phyloP scores from a whole-genome alignment of 2,329 filamentous ascomycete species.

The Microdochium nivale region DNA sequence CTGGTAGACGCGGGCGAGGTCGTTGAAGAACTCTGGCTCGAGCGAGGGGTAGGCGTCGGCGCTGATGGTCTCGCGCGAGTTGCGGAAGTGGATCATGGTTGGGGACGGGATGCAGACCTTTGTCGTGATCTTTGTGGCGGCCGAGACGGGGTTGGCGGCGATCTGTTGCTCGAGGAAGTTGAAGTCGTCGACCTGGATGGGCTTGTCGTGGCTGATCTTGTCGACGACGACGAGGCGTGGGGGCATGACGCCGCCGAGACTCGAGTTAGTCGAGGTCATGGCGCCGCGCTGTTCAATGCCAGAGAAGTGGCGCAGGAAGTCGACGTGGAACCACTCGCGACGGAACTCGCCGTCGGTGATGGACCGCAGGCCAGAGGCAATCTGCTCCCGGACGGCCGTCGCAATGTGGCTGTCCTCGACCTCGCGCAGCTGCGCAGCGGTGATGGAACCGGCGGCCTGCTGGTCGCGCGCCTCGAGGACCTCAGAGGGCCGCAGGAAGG shows the following conservation, averaged over 20 bases:
- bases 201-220: slow-evolving; percentile 41
- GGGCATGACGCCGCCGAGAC: slow-evolving; percentile 41
- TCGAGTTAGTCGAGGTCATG: slow-evolving; percentile 30
- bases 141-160: slow-evolving; percentile 13
- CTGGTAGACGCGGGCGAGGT: slow-evolving; percentile 19
- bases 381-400: slow-evolving; percentile 37
- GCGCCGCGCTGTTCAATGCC: slow-evolving; percentile 43
- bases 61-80: slow-evolving; percentile 42
- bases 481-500: slow-evolving; percentile 40
- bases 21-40: slow-evolving; percentile 18
- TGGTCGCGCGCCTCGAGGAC: slow-evolving; percentile 40
- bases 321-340: slow-evolving; percentile 48
- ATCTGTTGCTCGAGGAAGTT: slow-evolving; percentile 41
- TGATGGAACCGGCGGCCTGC: slow-evolving; percentile 31
- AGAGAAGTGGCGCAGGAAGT: slow-evolving; percentile 45
- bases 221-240: slow-evolving; percentile 44
- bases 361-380: slow-evolving; percentile 36
- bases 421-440: slow-evolving; percentile 33
- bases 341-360: slow-evolving; percentile 50
- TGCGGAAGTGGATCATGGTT: slow-evolving; percentile 54
- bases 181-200: slow-evolving; percentile 49
- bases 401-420: slow-evolving; percentile 42
- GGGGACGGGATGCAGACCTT: slow-evolving; percentile 51
- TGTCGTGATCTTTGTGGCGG: slow-evolving; percentile 26
- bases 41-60: slow-evolving; percentile 43